phyloP scores from a whole-genome alignment of 2,329 filamentous ascomycete genomes.

The Neoascochyta sp. region DNA sequence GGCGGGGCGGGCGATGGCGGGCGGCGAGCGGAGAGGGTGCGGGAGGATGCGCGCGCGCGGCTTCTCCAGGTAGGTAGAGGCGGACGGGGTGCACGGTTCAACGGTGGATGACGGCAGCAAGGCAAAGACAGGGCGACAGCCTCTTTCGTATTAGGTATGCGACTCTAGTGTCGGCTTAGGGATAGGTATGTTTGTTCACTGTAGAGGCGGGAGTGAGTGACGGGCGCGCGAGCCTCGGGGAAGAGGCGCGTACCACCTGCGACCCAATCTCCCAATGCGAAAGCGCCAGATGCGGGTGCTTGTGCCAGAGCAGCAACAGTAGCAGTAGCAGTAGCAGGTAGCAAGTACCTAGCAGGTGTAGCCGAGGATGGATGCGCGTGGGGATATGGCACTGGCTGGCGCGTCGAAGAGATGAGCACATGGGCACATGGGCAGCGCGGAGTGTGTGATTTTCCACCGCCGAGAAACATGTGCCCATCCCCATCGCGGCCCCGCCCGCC shows the following conservation, averaged over 20 bases:
- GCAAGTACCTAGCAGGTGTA: too few relatives aligned
- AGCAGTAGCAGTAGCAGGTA: too few relatives aligned
- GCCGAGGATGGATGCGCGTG: too few relatives aligned
- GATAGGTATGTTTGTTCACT: too few relatives aligned
- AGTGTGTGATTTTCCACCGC: too few relatives aligned
- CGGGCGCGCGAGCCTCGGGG: slow-evolving; percentile 19
- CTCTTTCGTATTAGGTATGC: slow-evolving; percentile 21
- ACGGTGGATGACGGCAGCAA: slow-evolving; percentile 4
- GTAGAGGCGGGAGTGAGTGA: slow-evolving; percentile 17
- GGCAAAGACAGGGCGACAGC: slow-evolving; percentile 8
- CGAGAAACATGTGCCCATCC: slow-evolving; percentile 17
- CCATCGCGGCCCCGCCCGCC: too few relatives aligned
- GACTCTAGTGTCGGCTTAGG: slow-evolving; percentile 26
- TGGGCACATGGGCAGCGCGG: too few relatives aligned
- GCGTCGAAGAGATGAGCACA: too few relatives aligned
- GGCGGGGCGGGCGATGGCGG: slow-evolving; percentile 14
- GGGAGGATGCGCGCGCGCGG: slow-evolving; percentile 11
- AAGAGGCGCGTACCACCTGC: slow-evolving; percentile 31
- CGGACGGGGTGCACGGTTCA: slow-evolving; percentile 14
- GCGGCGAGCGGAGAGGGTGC: slow-evolving; percentile 6
- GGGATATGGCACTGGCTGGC: too few relatives aligned
- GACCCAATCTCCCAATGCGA: slow-evolving; percentile 24
- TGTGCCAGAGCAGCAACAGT: too few relatives aligned
- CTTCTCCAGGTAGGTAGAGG: slow-evolving; percentile 5
- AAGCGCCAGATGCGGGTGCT: too few relatives aligned